Evolutionary conservation across 2,329 filamentous ascomycete genomes (phyloP), one percentile per base, ranked within the genome.

Genomic region (Penicillium crustosum): DNA sequence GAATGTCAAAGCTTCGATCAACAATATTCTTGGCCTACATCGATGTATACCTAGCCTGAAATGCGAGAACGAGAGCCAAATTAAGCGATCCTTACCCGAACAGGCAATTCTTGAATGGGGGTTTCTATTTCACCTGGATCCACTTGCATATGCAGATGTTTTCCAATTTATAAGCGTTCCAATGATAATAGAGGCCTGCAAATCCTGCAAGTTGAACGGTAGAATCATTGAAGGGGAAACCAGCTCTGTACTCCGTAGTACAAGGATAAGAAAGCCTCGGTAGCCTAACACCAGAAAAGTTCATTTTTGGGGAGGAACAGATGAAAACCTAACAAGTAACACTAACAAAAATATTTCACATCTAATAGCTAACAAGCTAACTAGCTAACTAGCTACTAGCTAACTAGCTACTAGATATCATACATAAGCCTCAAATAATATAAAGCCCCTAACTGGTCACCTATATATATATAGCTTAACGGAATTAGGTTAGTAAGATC

Each of bases 51-150:
- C 42, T 44, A 31, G 19, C 13, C 44, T 33, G 29, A 23, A 63
- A 52, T 50, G 52, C 58, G 60, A 64, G 51, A 61, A 61, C 59
- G 63, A 63, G 59, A 49, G 57, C 60, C 39, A 43, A 41, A 53
- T 35, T 23, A 51, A 57, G 63, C 63, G 60, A 69, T 61, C 59
- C 3, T 55, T 63, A 25, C 62, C 61, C 27, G 41, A 66, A 55
- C 29, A 44, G 59, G 62, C 41, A 58, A 55, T 43, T 64, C 36
- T 38, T 56, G 59, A 27, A 15, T 15, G 23, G 17, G 21, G 15
- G n/a, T 35, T 36, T 35, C 41, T 53, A 29, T 53, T 35, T 23
- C 61, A 53, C 48, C 61, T 58, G 61, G 60, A 53, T 61, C 47
- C 52, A 59, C 59, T 50, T 31, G 43, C 29, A 50, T 31, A 35